A percentile compares a stretch with the other conserved stretches of the same genome.
phyloP scores from a whole-genome alignment of 2,329 filamentous ascomycete species.

The Penicillium brevicompactum region DNA sequence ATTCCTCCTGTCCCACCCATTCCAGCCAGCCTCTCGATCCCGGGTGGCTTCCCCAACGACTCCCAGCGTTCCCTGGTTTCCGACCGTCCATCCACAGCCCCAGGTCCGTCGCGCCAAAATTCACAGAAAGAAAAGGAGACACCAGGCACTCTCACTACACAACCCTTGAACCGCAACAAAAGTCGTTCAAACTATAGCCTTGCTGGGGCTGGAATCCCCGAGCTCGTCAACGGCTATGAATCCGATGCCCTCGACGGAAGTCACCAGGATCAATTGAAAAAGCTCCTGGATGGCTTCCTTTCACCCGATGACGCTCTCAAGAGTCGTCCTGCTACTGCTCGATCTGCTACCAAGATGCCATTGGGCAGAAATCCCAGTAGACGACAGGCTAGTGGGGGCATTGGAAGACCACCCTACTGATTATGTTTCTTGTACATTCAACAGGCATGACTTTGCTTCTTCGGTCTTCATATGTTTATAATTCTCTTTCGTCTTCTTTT shows the following conservation, averaged over 20 bases:
- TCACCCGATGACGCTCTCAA: constrained; percentile 27
- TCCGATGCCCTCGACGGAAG: constrained; percentile 19
- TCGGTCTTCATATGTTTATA: constrained; percentile 21
- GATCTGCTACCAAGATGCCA: constrained; percentile 8
- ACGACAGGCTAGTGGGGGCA: constrained; percentile 29
- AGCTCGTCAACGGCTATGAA: constrained; percentile 12
- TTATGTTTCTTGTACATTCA: constrained; percentile 15
- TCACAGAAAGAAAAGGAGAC: constrained; percentile 26
- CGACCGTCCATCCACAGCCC: constrained; percentile 37
- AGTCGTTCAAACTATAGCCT: constrained; percentile 37
- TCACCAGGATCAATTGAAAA: constrained; percentile 37
- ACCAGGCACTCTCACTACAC: constrained; percentile 20
- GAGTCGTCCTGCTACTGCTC: constrained; percentile 17
- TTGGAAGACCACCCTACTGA: constrained; percentile 39
- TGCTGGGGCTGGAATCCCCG: constrained; percentile 18
- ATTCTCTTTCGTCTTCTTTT: constrained; percentile 2
- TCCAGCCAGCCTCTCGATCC: constrained; percentile 43
- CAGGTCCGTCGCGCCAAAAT: constrained; percentile 26
- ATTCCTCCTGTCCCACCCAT: constrained; percentile 52
- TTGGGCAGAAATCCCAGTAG: constrained; percentile 15
- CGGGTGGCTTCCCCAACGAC: constrained; percentile 46
- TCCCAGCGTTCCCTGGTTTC: constrained; percentile 34
- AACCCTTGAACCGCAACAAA: constrained; percentile 37
- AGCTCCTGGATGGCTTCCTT: constrained; percentile 41
- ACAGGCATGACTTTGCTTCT: constrained; percentile 6